Evolutionary conservation across 345 rosid genomes (phyloP).

Genomic region (Barbarea vulgaris): DNA sequence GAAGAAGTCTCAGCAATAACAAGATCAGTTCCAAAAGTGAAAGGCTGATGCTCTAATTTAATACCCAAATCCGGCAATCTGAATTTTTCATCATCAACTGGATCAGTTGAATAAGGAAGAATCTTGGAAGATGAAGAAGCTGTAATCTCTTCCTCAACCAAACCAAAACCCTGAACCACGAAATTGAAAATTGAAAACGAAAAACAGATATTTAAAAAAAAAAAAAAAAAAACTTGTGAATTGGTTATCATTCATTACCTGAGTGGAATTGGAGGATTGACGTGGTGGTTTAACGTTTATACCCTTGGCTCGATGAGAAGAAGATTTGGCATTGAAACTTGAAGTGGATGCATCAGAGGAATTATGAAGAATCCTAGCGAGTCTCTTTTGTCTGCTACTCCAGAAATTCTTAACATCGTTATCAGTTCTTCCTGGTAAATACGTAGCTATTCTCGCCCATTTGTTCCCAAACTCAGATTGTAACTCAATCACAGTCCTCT

Average conservation of each 20-base stretch:
- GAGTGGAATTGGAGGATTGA: conserved; percentile 13
- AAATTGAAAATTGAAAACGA: background rate
- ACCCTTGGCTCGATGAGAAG: conserved; percentile 19
- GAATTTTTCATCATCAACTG: conserved; percentile 33
- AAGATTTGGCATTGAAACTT: conserved; percentile 18
- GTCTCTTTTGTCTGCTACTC: conserved; percentile 89
- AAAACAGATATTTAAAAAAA: background rate
- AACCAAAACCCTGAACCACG: conserved; percentile 45
- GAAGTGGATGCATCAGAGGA: conserved; percentile 50
- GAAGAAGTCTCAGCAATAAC: conserved; percentile 14
- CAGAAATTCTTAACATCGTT: conserved; percentile 97
- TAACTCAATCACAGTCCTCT: conserved; percentile 84
- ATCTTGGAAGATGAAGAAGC: conserved; percentile 30
- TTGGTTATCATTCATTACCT: background rate
- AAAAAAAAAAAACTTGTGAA: background rate
- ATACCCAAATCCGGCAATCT: conserved; percentile 41
- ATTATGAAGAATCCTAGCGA: conserved; percentile 69
- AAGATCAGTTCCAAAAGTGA: conserved; percentile 36
- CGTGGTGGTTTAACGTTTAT: conserved; percentile 19
- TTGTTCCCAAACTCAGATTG: conserved; percentile 86
- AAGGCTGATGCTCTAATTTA: conserved; percentile 41
- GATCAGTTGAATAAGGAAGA: conserved; percentile 39
- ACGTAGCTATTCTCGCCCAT: conserved; percentile 95
- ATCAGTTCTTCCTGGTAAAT: conserved; percentile 81
- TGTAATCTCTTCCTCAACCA: conserved; percentile 45